Evolutionary conservation across 148 eudicot genomes (phyloP).

Genomic region (Pouteria glomerata): DNA sequence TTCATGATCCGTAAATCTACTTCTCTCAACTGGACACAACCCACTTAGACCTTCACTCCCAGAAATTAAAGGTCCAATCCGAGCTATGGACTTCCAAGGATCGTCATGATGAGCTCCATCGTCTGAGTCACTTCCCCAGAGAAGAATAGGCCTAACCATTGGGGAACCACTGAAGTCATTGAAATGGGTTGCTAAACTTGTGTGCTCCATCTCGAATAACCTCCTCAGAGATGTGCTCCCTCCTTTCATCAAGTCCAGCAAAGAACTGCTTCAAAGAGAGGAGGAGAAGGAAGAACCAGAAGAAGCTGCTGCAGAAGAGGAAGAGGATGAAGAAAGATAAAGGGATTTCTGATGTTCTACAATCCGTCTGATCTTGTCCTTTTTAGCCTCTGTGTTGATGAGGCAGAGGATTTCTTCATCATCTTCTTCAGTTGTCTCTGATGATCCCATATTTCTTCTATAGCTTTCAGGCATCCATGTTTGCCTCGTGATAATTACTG

Average conservation of each 20-base stretch:
- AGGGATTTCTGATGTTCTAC: conserved; percentile 32
- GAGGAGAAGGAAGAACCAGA: too few species aligned
- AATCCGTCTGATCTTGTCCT: conserved; percentile 25
- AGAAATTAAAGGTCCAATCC: neutral
- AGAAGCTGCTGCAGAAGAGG: conserved; percentile 8
- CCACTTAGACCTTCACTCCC: neutral
- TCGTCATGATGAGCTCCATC: conserved; percentile 27
- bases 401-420: too few species aligned
- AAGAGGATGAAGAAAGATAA: conserved; percentile 18
- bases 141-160: conserved; percentile 21
- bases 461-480: too few species aligned
- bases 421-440: conserved; percentile 29
- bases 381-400: conserved; percentile 27
- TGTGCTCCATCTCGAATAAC: conserved; percentile 52
- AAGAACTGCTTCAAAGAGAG: conserved; percentile 18
- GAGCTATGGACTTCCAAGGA: conserved; percentile 27
- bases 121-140: conserved; percentile 48
- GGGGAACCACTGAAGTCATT: conserved; percentile 37
- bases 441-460: too few species aligned
- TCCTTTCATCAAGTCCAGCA: conserved; percentile 34
- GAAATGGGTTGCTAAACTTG: conserved; percentile 29
- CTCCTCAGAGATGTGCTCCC: too few species aligned
- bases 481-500: neutral
- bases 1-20: conserved; percentile 12
- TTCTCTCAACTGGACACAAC: conserved; percentile 4